Evolutionary conservation across 1,139 yeast genomes (phyloP), one percentile per base, ranked within the genome.

Genomic region (Taphrina pruni): DNA sequence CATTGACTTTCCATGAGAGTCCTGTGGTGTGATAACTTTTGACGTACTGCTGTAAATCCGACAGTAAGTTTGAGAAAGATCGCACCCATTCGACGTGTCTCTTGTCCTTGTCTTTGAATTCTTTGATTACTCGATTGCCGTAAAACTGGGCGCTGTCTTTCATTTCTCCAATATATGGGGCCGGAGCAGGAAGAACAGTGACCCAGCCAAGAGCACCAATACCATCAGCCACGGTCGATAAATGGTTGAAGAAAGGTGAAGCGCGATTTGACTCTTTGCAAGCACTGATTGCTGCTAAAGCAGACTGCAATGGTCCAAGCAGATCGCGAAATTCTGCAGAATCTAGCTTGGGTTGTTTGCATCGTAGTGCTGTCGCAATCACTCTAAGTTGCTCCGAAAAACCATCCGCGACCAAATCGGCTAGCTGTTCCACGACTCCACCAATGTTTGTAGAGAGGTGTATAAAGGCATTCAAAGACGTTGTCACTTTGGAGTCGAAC

Each of bases 91-190:
- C 89, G 32, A 84, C 87, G 69, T 90, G 90, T 65, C 79, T 78
- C 70, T 85, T 83, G 17, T 70, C 70, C 70, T 85, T 81, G 12
- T 87, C 96, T 77, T 85, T 90, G 80, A 81, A 87, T 72, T 91
- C 97, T 79, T 92, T 93, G 78, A 92, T 80, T 54, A 93, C 88
- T 75, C 97, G 85, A 79, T 95, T 93, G 41, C 96, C 86, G 91
- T 97, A 95, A 79, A 93, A 95, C 77, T 89, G 94, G 51, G 97
- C 91, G 54, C 96, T 86, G 75, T 95, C 99, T 77, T 88, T 90
- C 80, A 88, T 89, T 73, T 93, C 97, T 1, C 89, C 86, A 72
- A 95, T 85, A 73, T 84, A 85, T 0, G 91, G 85, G 20, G 87
- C 86, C 0, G 91, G 90, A 12, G 87, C 86, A 5, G 93, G 87